phyloP scores from a whole-genome alignment of 768 basidiomycete genomes.

The Russula sp. region DNA sequence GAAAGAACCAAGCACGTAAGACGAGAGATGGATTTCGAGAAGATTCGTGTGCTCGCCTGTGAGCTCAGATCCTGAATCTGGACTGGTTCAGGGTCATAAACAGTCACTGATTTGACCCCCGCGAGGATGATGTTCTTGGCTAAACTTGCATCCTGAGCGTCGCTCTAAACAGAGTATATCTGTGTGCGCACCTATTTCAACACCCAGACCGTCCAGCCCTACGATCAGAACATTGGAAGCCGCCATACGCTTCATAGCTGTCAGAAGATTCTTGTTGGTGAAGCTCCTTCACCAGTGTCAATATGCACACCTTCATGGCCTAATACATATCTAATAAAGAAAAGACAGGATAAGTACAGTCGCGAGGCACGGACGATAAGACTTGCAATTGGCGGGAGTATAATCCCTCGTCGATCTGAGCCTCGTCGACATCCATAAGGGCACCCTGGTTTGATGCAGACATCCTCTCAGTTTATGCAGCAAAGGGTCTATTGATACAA shows the following conservation, averaged over 20 bases:
- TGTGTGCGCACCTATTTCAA: conserved; percentile 71
- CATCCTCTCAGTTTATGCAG: conserved; percentile 27
- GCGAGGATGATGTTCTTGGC: conserved; percentile 95
- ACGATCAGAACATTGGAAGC: conserved; percentile 90
- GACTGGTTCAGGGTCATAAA: conserved; percentile 89
- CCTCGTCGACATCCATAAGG: conserved; percentile 81
- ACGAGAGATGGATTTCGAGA: not conserved
- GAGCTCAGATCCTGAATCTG: conserved; percentile 86
- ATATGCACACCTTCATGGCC: conserved; percentile 79
- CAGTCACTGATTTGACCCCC: conserved; percentile 94
- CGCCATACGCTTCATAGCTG: conserved; percentile 99
- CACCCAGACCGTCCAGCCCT: conserved; percentile 86
- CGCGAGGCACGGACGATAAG: conserved; percentile 4
- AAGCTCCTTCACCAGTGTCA: not conserved
- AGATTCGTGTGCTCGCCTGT: conserved; percentile 47
- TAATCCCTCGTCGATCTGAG: conserved; percentile 85
- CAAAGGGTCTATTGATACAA: conserved; percentile 4
- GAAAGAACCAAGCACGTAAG: not conserved
- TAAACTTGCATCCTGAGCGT: conserved; percentile 27
- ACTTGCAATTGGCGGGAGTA: conserved; percentile 91
- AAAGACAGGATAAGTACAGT: conserved; percentile 20
- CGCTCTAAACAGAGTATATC: not conserved
- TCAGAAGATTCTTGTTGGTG: not conserved
- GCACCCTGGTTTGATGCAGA: conserved; percentile 31
- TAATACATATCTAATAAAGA: conserved; percentile 68